phyloP scores from a whole-genome alignment of 345 rosid genomes.

The Barbarea vulgaris region DNA sequence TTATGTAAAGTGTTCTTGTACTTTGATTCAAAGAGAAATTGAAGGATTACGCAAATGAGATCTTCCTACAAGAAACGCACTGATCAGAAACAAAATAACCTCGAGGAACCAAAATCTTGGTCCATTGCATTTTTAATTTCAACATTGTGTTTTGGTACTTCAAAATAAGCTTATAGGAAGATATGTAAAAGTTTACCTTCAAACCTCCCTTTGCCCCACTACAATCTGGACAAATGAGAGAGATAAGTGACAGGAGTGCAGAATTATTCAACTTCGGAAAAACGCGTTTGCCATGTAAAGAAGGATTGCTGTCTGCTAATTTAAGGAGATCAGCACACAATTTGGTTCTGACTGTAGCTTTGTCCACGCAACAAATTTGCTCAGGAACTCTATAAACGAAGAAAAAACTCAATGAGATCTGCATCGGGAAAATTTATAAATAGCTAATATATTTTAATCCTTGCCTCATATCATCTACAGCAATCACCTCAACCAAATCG shows the following conservation, averaged over 20 bases:
- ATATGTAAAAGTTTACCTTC: constrained; percentile 28
- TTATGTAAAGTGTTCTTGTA: constrained; percentile 44
- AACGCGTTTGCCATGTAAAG: constrained; percentile 22
- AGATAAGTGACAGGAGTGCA: constrained; percentile 36
- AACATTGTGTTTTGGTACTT: constrained; percentile 2
- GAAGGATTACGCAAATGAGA: constrained; percentile 45
- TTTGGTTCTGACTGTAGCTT: constrained; percentile 28
- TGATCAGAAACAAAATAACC: constrained; percentile 31
- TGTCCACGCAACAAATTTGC: constrained; percentile 29
- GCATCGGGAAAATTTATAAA: not conserved
- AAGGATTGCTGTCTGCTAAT: constrained; percentile 39
- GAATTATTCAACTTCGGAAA: constrained; percentile 28
- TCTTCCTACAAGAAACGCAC: constrained; percentile 45
- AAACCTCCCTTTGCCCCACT: constrained; percentile 8
- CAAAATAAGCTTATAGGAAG: not conserved
- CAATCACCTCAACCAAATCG: constrained; percentile 53
- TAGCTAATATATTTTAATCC: constrained; percentile 16
- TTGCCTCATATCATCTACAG: constrained; percentile 54
- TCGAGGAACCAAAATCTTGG: not conserved
- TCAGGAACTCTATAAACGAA: constrained; percentile 25
- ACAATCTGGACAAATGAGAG: constrained; percentile 35
- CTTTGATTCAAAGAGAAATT: constrained; percentile 46
- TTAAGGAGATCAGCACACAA: constrained; percentile 32
- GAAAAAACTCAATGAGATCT: constrained; percentile 8
- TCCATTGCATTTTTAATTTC: not conserved